phyloP scores from a whole-genome alignment of 345 rosid species.

The Euphorbia pulcherrima region DNA sequence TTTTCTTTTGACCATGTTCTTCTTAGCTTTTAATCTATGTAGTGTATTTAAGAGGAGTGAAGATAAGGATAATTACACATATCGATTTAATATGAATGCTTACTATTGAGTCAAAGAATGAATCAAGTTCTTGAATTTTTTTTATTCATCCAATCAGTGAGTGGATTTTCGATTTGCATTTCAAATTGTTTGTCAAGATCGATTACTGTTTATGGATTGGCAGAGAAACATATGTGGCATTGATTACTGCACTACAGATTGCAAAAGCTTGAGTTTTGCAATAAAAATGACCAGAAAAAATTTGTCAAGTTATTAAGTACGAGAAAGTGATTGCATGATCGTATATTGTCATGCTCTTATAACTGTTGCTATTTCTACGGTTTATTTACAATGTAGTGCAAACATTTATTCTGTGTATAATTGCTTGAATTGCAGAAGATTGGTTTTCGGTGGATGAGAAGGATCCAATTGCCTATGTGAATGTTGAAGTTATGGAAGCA shows the following conservation, averaged over 20 bases:
- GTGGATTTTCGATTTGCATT: too few species aligned
- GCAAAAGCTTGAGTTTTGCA: too few species aligned
- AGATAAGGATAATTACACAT: too few species aligned
- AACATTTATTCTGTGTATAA: neutral
- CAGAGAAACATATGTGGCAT: neutral
- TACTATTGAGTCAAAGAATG: too few species aligned
- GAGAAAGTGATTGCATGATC: neutral
- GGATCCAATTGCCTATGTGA: conserved; percentile 64
- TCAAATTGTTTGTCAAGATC: too few species aligned
- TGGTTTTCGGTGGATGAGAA: conserved; percentile 87
- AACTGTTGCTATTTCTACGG: neutral
- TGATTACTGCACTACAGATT: neutral
- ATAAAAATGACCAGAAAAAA: too few species aligned
- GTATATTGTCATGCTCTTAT: neutral
- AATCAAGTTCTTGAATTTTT: too few species aligned
- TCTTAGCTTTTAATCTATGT: too few species aligned
- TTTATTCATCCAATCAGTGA: too few species aligned
- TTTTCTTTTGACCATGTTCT: too few species aligned
- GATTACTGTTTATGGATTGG: neutral
- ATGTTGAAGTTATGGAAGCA: conserved; percentile 82
- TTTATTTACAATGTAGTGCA: neutral
- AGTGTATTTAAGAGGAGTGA: too few species aligned
- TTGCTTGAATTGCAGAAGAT: conserved; percentile 43
- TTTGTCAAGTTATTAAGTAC: neutral
- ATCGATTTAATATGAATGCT: too few species aligned